Evolutionary conservation across 257 asterid species (phyloP).

Genomic region (Ajuga chamaepitys): DNA sequence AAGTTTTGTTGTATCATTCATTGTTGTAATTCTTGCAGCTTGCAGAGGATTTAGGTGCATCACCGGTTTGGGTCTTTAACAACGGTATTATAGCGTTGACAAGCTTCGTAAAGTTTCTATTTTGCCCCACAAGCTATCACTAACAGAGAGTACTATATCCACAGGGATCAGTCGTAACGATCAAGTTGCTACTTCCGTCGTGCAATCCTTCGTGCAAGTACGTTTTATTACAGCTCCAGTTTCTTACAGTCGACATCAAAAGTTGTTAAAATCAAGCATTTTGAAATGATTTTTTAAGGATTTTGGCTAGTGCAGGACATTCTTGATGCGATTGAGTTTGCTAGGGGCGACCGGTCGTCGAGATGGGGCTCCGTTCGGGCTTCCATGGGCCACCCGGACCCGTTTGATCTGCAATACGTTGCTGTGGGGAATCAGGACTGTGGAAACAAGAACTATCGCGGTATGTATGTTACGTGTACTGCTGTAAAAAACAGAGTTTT

Average conservation of each 20-base stretch:
- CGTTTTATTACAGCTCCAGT: constrained; percentile 4
- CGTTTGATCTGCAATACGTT: constrained; percentile 73
- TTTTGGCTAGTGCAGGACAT: constrained; percentile 43
- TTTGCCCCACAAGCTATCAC: neutral
- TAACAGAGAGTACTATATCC: neutral
- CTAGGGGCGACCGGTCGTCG: constrained; percentile 58
- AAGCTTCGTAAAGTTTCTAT: neutral
- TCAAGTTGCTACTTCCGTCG: constrained; percentile 56
- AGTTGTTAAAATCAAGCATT: neutral
- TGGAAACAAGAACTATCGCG: constrained; percentile 64
- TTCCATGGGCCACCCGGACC: constrained; percentile 77
- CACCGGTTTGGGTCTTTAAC: constrained; percentile 93
- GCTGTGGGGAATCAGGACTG: constrained; percentile 94
- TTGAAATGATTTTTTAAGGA: neutral
- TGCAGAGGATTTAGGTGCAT: constrained; percentile 88
- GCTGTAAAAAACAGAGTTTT: no score
- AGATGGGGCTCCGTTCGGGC: constrained; percentile 85
- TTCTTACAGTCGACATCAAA: neutral
- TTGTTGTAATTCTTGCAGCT: constrained; percentile 48
- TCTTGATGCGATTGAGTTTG: constrained; percentile 83
- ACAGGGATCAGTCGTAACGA: constrained; percentile 80
- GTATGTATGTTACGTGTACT: constrained; percentile 28
- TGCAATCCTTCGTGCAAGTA: constrained; percentile 79
- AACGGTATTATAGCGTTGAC: constrained; percentile 37
- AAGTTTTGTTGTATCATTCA: neutral